These are phyloP conservation scores for Arctostaphylos glauca DNA, from an alignment of 148 eudicot genomes.

Conservation along the genomic window DNA sequence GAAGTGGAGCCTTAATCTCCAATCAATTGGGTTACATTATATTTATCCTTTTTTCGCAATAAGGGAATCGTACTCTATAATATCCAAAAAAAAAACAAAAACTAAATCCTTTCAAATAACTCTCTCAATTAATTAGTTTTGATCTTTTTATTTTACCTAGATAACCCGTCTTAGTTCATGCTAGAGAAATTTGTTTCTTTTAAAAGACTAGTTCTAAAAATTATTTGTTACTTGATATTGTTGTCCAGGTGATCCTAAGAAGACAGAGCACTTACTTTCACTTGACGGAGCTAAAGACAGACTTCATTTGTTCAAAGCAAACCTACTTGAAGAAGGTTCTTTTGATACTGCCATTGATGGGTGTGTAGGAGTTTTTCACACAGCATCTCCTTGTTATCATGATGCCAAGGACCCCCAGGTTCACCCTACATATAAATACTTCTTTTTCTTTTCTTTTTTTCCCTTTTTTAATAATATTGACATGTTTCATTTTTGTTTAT, in stretches of 20 bases:
- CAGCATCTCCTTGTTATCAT: not conserved
- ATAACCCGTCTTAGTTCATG: too few species aligned
- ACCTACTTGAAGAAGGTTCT: not conserved
- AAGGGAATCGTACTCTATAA: too few species aligned
- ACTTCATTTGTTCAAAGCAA: slow-evolving; percentile 21
- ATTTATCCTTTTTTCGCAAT: too few species aligned
- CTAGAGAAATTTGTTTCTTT: too few species aligned
- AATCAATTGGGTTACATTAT: too few species aligned
- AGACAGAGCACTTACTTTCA: slow-evolving; percentile 14
- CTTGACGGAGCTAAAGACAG: slow-evolving; percentile 28
- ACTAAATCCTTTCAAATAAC: too few species aligned
- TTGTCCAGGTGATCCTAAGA: not conserved
- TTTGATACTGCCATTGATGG: not conserved
- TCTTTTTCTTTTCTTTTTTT: too few species aligned
- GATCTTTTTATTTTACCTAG: too few species aligned
- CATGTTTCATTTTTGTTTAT: too few species aligned
- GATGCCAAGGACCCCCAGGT: not conserved
- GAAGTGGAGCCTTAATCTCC: too few species aligned
- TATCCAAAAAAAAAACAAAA: too few species aligned
- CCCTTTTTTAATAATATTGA: not conserved
- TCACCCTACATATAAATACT: not conserved
- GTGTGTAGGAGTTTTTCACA: not conserved
- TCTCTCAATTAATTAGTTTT: too few species aligned
- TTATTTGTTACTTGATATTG: not conserved
- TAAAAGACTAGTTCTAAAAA: not conserved